Evolutionary conservation across 257 asterid species (phyloP), one percentile per base, ranked within the genome.

Genomic region (Solanum tarapatanum): DNA sequence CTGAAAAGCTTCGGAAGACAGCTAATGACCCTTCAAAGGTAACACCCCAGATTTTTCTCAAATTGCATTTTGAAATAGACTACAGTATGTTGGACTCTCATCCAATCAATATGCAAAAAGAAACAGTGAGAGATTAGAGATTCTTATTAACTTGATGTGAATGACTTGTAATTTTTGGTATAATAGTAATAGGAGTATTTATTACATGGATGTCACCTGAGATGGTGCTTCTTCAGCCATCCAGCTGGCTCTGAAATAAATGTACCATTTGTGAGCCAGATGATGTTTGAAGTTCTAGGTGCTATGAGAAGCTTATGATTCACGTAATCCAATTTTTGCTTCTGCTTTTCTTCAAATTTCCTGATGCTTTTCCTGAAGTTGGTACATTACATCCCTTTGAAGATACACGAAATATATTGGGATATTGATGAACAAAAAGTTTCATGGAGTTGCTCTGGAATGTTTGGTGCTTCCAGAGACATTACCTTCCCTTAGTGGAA

Each of bases 11-110:
- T 72, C 92, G 90, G 48, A 94, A 80, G 91, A 95, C 98, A 58
- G 98, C 98, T 83, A 94, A 88, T 82, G 94, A 96, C 24, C 99
- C 99, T 88, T 94, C 99, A 48, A 97, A 96, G 99, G 99, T 97
- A 91, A 88, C 23, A 11, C 48, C 66, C 35, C 4, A 83, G 37
- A 58, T 77, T 43, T 32, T 32, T 23, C 58, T 39, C 82, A 75
- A 28, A 80, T 88, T 84, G 23, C 82, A 58, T 68, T 69, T 11
- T 62, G 6, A 26, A 33, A n/a, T 30, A 28, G 11, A 23, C 13
- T 79, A 37, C 84, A 41, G 16, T 66, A 58, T 86, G 74, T 24
- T 66, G 26, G 79, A 74, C 35, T 14, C 45, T 73, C 24, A 48
- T 86, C n/a, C 33, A 51, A 80, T 51, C 83, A 13, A 62, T 86